Percentiles rank a stretch among this genome's conserved stretches.
Conservation (phyloP, 371 early-diverging fungal genomes). For the Apophysomyces variabilis region DNA sequence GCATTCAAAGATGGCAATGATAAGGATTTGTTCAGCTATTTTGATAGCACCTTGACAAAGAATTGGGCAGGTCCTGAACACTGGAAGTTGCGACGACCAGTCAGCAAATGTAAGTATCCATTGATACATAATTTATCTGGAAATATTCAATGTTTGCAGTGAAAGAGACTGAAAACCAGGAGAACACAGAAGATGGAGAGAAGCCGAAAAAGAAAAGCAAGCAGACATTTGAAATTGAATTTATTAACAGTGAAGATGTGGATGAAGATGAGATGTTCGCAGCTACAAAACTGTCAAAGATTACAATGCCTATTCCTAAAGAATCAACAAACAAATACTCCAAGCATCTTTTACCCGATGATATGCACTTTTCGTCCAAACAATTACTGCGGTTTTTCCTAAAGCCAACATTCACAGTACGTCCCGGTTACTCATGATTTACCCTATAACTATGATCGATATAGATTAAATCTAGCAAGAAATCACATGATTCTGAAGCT, state of each 20-base stretch:
- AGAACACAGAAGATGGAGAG: slow-evolving; percentile 29
- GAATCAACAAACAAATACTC: slow-evolving; percentile 34
- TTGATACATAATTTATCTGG: too few species aligned
- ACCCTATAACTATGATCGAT: neutral
- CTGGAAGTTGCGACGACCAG: slow-evolving; percentile 78
- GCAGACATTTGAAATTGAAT: slow-evolving; percentile 58
- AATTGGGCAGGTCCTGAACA: slow-evolving; percentile 97
- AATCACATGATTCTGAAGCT: neutral
- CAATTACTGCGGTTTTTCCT: slow-evolving; percentile 77
- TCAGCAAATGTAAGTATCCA: slow-evolving; percentile 38
- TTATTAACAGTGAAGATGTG: slow-evolving; percentile 56
- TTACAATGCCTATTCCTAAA: slow-evolving; percentile 17
- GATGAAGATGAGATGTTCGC: slow-evolving; percentile 76
- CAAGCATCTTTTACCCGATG: slow-evolving; percentile 76
- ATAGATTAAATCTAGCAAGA: neutral
- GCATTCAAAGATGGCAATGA: slow-evolving; percentile 48
- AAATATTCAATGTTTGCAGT: neutral
- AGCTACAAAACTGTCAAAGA: slow-evolving; percentile 53
- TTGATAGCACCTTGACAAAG: slow-evolving; percentile 79
- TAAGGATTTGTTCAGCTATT: slow-evolving; percentile 83
- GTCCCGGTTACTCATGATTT: slow-evolving; percentile 10
- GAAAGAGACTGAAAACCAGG: slow-evolving; percentile 30
- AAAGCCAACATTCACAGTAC: slow-evolving; percentile 76
- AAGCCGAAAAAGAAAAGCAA: slow-evolving; percentile 36
- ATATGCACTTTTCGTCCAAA: slow-evolving; percentile 83